Conservation (phyloP, 1,284 basidiomycete species). For the Ustilago loliicola region DNA sequence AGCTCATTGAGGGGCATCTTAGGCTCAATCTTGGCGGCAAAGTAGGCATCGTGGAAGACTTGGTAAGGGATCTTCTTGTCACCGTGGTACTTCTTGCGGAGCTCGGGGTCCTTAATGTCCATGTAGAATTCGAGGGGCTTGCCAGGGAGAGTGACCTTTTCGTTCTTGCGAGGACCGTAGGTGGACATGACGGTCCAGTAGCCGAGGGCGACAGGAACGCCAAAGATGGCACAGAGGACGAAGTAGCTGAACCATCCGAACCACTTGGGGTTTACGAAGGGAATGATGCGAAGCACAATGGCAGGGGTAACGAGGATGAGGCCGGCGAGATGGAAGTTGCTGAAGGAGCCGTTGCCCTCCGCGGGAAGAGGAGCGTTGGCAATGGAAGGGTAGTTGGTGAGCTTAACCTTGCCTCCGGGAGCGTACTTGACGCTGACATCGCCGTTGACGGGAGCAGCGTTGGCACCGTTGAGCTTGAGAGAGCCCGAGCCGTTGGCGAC, state of each 20-base stretch:
- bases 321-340: slow-evolving; percentile 78
- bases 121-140: slow-evolving; percentile 84
- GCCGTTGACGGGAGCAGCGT: slow-evolving; percentile 16
- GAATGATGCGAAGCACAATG: slow-evolving; percentile 65
- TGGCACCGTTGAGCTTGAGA: slow-evolving; percentile 37
- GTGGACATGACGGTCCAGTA: slow-evolving; percentile 93
- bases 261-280: slow-evolving; percentile 68
- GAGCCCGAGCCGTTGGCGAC: slow-evolving; percentile 19
- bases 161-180: slow-evolving; percentile 85
- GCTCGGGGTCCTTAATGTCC: slow-evolving; percentile 84
- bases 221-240: slow-evolving; percentile 78
- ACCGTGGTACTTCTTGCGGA: slow-evolving; percentile 81
- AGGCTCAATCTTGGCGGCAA: slow-evolving; percentile 95
- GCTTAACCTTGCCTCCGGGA: slow-evolving; percentile 68
- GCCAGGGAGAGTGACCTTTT: slow-evolving; percentile 87
- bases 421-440: slow-evolving; percentile 46
- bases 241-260: slow-evolving; percentile 67
- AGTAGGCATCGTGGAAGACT: slow-evolving; percentile 96
- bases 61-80: slow-evolving; percentile 97
- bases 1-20: slow-evolving; percentile 94
- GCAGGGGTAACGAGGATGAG: slow-evolving; percentile 72
- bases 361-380: slow-evolving; percentile 67
- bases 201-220: slow-evolving; percentile 81
- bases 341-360: slow-evolving; percentile 71
- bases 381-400: slow-evolving; percentile 67